Conservation (phyloP, 306 rosid species). For the Quillaja saponaria region DNA sequence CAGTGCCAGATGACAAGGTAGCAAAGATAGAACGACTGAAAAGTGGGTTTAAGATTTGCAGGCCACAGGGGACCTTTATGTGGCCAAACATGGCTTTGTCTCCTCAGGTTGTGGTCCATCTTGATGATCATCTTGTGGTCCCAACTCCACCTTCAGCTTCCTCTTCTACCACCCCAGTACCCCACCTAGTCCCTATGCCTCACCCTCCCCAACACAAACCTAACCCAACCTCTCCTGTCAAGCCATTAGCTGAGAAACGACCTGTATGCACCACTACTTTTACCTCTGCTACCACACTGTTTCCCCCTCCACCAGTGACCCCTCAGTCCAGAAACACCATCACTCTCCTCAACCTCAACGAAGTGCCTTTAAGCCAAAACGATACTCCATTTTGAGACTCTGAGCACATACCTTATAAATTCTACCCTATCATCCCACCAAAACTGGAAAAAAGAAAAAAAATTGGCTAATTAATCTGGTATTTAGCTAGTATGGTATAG, state of each 20-base stretch:
- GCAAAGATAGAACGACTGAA: constrained; percentile 61
- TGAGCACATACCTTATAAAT: constrained; percentile 7
- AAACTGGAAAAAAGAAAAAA: too few relatives aligned
- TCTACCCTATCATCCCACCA: too few relatives aligned
- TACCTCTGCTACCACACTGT: constrained; percentile 36
- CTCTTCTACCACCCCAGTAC: constrained; percentile 48
- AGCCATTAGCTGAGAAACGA: constrained; percentile 71
- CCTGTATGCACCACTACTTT: constrained; percentile 53
- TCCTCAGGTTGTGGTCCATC: constrained; percentile 36
- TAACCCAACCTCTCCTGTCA: constrained; percentile 52
- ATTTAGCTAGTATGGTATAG: too few relatives aligned
- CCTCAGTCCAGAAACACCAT: constrained; percentile 26
- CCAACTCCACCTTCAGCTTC: constrained; percentile 68
- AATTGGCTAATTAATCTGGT: too few relatives aligned
- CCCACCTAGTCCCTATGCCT: constrained; percentile 17
- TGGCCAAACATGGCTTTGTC: constrained; percentile 62
- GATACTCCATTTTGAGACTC: constrained; percentile 25
- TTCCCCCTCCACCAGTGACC: constrained; percentile 34
- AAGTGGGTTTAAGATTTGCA: constrained; percentile 86
- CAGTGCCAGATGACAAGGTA: constrained; percentile 55
- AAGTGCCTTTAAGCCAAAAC: constrained; percentile 40
- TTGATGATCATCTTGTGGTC: constrained; percentile 41
- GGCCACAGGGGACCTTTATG: constrained; percentile 64
- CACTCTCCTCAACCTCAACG: constrained; percentile 62
- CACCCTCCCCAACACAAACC: constrained; percentile 23